Base-by-base conservation (phyloP, 2,329 filamentous ascomycete species). In the Fusarium drepaniforme region DNA sequence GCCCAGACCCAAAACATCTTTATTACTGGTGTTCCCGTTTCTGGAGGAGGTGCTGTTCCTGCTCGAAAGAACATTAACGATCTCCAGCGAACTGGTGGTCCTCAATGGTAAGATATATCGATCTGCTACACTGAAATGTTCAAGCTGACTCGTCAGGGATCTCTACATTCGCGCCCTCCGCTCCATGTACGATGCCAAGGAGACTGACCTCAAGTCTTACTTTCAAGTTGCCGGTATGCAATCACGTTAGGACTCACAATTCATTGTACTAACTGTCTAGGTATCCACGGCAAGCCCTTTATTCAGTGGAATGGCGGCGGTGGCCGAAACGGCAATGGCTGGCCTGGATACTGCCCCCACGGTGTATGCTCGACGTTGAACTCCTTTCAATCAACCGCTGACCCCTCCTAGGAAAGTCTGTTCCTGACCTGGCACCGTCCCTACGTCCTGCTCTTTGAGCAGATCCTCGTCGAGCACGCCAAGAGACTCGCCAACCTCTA, bases 361-460 rank as follows among this genome's bases (percentile, higher is more conserved):
- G 82, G 83, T 68, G 87, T 89, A 49, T 59, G 23, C 15, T 18
- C 6, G 21, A 16, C 9, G 1, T 44, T n/a, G 46, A 30, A 30
- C 18, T 25, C 18, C 11, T 30, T 16, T 23, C 15, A 42, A 60
- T 66, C 49, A 13, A 21, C 49, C 49, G 23, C 60, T 68, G 28
- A 69, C 66, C 33, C 51, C n/a, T 35, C 25, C 18, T 46, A 88
- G 87, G 86, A 89, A 77, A 80, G 84, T n/a, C 78, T 87, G 28
- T 89, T 90, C 72, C 77, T 85, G 8, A 80, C 86, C 21, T 91
- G 88, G 90, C 90, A 92, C 78, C 87, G 89, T 8, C 86, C 88
- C 5, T 91, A 88, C 68, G 76, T 90, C 49, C 82, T 86, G 9
- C 82, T 91, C 8, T 90, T 84, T 66, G 90, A 91, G 88, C 89